Evolutionary conservation across 805 yeast species (phyloP).

Genomic region (Saccharomyces kudriavzevii): DNA sequence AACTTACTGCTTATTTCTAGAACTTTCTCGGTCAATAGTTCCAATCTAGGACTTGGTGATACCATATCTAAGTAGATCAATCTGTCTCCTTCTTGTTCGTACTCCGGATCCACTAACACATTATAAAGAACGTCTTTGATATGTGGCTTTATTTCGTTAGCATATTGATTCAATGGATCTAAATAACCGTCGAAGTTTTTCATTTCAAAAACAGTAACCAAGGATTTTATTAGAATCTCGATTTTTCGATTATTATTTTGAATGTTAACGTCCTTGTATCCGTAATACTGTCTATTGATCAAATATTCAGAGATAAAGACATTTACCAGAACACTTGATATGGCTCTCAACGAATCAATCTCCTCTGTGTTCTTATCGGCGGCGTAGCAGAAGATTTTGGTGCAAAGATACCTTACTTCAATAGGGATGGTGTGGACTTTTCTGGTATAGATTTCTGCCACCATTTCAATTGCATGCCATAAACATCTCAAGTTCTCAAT

Average conservation of each 20-base stretch:
- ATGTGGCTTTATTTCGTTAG: constrained; percentile 24
- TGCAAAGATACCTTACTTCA: constrained; percentile 49
- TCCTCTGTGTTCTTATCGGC: constrained; percentile 49
- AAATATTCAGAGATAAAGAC: constrained; percentile 21
- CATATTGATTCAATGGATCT: constrained; percentile 30
- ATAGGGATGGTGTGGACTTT: constrained; percentile 43
- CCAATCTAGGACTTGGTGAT: constrained; percentile 14
- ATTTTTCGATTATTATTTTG: constrained; percentile 12
- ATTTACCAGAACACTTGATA: constrained; percentile 31
- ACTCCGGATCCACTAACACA: constrained; percentile 23
- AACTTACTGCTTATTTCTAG: constrained; percentile 38
- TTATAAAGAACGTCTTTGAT: constrained; percentile 20
- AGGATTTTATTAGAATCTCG: constrained; percentile 12
- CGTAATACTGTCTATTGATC: constrained; percentile 18
- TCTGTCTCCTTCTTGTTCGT: constrained; percentile 23
- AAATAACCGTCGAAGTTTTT: constrained; percentile 23
- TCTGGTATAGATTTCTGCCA: constrained; percentile 41
- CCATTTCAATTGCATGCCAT: constrained; percentile 60
- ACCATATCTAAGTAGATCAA: constrained; percentile 29
- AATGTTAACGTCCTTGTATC: constrained; percentile 7
- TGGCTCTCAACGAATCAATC: constrained; percentile 56
- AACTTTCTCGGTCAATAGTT: constrained; percentile 25
- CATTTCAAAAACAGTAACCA: constrained; percentile 23
- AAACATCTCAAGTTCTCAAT: constrained; percentile 65
- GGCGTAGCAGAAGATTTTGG: constrained; percentile 35